These are phyloP conservation scores for Metschnikowia peoriensis DNA, from an alignment of 805 yeast genomes.

Conservation along the genomic window DNA sequence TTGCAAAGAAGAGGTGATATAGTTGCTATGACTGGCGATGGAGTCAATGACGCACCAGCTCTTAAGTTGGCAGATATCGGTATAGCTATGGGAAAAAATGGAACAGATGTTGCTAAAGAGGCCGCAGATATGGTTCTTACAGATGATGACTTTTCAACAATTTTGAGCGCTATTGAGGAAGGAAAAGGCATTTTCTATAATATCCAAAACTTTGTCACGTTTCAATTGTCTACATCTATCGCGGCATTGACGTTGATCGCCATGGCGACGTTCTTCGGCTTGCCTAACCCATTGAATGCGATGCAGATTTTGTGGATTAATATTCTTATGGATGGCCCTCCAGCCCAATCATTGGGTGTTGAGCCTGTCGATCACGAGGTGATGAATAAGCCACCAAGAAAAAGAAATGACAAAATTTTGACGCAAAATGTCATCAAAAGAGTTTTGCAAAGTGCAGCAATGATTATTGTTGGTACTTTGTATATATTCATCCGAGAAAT, in stretches of 20 bases:
- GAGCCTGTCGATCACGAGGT: slow-evolving; percentile 97
- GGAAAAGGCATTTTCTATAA: slow-evolving; percentile 97
- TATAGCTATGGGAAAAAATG: slow-evolving; percentile 88
- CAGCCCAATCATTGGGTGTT: slow-evolving; percentile 96
- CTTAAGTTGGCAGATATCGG: slow-evolving; percentile 94
- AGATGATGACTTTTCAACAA: slow-evolving; percentile 95
- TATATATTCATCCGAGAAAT: slow-evolving; percentile 84
- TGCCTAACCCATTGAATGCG: slow-evolving; percentile 94
- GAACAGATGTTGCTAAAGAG: slow-evolving; percentile 98
- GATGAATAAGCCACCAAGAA: slow-evolving; percentile 95
- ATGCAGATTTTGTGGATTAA: slow-evolving; percentile 99
- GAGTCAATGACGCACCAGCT: slow-evolving; percentile 99
- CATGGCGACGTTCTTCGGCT: slow-evolving; percentile 76
- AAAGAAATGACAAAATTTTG: slow-evolving; percentile 79
- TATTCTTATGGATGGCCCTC: slow-evolving; percentile 98
- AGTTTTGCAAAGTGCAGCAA: slow-evolving; percentile 70
- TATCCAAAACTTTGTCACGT: slow-evolving; percentile 91
- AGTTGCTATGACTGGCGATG: slow-evolving; percentile 99
- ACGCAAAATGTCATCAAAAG: slow-evolving; percentile 68
- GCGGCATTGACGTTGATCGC: slow-evolving; percentile 93
- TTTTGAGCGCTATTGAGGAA: slow-evolving; percentile 89
- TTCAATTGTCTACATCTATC: slow-evolving; percentile 93
- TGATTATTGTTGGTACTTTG: slow-evolving; percentile 83
- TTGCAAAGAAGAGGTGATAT: slow-evolving; percentile 88
- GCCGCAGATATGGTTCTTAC: slow-evolving; percentile 98